Evolutionary conservation across 495 filamentous ascomycete genomes (phyloP).

Genomic region (Thermothielavioides terrestris): DNA sequence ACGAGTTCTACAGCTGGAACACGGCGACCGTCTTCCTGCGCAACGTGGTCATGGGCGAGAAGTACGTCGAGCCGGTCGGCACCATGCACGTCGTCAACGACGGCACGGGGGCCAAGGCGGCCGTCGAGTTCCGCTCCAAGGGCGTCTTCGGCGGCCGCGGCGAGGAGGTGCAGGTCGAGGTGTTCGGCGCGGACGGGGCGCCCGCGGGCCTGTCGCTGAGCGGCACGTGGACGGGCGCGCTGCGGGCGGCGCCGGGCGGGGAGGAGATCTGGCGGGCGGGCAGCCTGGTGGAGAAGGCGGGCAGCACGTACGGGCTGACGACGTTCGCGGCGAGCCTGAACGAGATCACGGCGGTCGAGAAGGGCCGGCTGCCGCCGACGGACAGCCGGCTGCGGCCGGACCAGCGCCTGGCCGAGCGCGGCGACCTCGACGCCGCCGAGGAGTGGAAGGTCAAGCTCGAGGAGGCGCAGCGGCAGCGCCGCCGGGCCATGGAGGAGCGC

Average conservation of each 20-base stretch:
- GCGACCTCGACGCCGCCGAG: conserved; percentile 78
- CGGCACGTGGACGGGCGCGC: conserved; percentile 76
- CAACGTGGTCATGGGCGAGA: conserved; percentile 96
- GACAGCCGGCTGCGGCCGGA: conserved; percentile 84
- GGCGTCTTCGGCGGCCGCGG: conserved; percentile 94
- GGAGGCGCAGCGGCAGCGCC: conserved; percentile 69
- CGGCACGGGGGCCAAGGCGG: conserved; percentile 65
- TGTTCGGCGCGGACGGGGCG: conserved; percentile 54
- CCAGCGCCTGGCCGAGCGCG: conserved; percentile 77
- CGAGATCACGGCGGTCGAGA: conserved; percentile 75
- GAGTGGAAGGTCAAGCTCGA: conserved; percentile 73
- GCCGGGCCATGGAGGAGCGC: conserved; percentile 63
- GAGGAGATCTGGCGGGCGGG: conserved; percentile 72
- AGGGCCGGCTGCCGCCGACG: conserved; percentile 61
- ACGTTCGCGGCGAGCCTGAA: conserved; percentile 80
- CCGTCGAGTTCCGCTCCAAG: conserved; percentile 79
- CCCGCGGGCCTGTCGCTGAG: conserved; percentile 52
- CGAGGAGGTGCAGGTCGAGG: conserved; percentile 76
- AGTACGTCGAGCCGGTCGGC: conserved; percentile 93
- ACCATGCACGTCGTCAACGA: conserved; percentile 78
- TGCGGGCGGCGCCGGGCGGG: conserved; percentile 53
- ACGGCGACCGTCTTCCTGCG: conserved; percentile 81
- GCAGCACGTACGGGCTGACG: conserved; percentile 78
- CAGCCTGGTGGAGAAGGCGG: conserved; percentile 61
- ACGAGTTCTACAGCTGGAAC: conserved; percentile 77